These are phyloP conservation scores for Obelidium mucronatum DNA, from an alignment of 192 early-diverging fungal genomes.

Conservation along the genomic window DNA sequence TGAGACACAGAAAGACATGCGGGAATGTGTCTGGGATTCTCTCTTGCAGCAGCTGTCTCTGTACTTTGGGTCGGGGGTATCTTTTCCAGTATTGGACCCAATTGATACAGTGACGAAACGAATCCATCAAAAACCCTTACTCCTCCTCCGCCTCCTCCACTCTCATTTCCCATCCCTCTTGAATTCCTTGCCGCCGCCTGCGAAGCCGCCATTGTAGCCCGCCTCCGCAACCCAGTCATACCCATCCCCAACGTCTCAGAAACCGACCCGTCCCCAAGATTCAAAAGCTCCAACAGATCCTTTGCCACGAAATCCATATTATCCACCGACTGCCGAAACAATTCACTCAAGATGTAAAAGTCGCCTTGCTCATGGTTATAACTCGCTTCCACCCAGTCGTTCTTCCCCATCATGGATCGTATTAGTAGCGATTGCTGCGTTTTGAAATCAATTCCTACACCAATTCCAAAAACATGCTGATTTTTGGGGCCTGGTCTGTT, in stretches of 20 bases:
- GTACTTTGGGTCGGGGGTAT: neutral
- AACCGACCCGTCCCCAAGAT: neutral
- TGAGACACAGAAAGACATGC: neutral
- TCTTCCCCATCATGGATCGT: conserved; percentile 36
- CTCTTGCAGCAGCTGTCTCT: neutral
- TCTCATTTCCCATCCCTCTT: neutral
- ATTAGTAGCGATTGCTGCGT: conserved; percentile 36
- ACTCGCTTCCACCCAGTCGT: conserved; percentile 41
- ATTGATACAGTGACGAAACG: conserved; percentile 3
- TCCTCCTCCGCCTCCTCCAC: neutral
- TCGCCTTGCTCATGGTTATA: neutral
- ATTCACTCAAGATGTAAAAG: neutral
- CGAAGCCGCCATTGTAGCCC: too few species aligned
- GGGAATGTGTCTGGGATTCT: too few species aligned
- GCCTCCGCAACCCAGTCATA: neutral
- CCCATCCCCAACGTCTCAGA: neutral
- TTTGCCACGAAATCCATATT: neutral
- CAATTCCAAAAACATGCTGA: conserved; percentile 16
- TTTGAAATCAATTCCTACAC: conserved; percentile 37
- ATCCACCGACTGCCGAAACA: neutral
- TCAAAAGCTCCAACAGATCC: neutral
- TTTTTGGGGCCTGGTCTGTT: too few species aligned
- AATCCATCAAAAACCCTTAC: neutral
- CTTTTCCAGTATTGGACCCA: conserved; percentile 7
- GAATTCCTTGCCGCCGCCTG: neutral